A percentile compares a stretch with the other conserved stretches of the same genome.
phyloP scores from a whole-genome alignment of 2,329 filamentous ascomycete species.

The Elsinoe ampelina region DNA sequence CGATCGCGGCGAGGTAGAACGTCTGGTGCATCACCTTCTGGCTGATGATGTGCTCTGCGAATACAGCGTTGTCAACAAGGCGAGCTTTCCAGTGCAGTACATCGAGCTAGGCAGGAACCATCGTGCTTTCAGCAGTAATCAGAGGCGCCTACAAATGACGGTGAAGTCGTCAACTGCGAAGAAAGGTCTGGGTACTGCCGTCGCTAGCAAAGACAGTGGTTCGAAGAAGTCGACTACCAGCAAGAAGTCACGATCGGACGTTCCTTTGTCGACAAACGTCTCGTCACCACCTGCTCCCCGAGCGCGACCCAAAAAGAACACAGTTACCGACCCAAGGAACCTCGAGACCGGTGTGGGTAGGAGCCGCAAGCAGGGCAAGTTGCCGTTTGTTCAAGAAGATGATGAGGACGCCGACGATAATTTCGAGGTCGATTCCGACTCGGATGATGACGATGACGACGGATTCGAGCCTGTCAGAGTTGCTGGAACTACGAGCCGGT shows the following conservation, averaged over 20 bases:
- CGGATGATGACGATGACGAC: slow-evolving; percentile 37
- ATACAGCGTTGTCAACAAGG: slow-evolving; percentile 54
- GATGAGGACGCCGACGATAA: slow-evolving; percentile 27
- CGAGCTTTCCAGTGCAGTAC: slow-evolving; percentile 66
- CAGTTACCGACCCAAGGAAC: slow-evolving; percentile 30
- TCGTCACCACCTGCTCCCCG: slow-evolving; percentile 47
- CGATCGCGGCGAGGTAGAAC: slow-evolving; percentile 67
- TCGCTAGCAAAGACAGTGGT: slow-evolving; percentile 21
- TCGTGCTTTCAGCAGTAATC: slow-evolving; percentile 38
- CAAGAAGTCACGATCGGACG: slow-evolving; percentile 31
- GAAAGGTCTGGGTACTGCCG: slow-evolving; percentile 24
- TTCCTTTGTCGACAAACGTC: slow-evolving; percentile 56
- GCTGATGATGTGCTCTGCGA: slow-evolving; percentile 66
- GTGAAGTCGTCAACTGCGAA: slow-evolving; percentile 41
- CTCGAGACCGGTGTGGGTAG: slow-evolving; percentile 24
- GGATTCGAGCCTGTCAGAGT: slow-evolving; percentile 38
- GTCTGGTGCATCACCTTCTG: slow-evolving; percentile 69
- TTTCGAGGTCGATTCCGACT: slow-evolving; percentile 29
- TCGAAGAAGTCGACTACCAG: slow-evolving; percentile 24
- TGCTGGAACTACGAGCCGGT: slow-evolving; percentile 21
- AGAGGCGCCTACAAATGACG: slow-evolving; percentile 42
- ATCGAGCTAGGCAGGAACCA: slow-evolving; percentile 42
- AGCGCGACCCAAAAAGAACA: slow-evolving; percentile 24
- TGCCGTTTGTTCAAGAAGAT: slow-evolving; percentile 31
- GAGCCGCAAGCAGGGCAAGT: slow-evolving; percentile 21